phyloP scores from a whole-genome alignment of 2,329 filamentous ascomycete genomes.

The Neonectria punicea region DNA sequence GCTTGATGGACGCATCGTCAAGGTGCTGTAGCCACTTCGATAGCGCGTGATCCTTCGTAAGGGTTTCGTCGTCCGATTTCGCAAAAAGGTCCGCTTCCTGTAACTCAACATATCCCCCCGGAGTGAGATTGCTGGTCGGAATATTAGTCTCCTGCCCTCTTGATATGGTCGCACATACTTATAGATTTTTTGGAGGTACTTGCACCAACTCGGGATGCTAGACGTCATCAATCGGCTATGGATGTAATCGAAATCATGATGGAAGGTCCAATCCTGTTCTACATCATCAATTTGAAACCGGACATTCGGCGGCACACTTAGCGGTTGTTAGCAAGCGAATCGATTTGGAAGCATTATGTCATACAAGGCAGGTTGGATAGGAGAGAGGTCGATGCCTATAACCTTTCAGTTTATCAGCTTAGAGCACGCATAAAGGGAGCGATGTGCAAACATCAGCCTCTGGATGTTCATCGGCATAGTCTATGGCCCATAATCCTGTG shows the following conservation, averaged over 20 bases:
- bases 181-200: neutral
- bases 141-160: neutral
- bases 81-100: neutral
- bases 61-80: neutral
- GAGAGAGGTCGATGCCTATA: no score
- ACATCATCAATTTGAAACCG: neutral
- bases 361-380: constrained; percentile 24
- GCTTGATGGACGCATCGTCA: neutral
- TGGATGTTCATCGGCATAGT: no score
- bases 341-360: no score
- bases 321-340: neutral
- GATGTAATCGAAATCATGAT: neutral
- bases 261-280: neutral
- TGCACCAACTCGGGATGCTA: neutral
- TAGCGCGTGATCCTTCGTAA: neutral
- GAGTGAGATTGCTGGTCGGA: neutral
- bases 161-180: no score
- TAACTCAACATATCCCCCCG: neutral
- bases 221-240: neutral
- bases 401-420: no score
- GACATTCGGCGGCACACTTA: neutral
- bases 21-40: neutral
- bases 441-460: no score
- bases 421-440: constrained; percentile 14
- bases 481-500: no score